phyloP scores from a whole-genome alignment of 352 stramenopile genomes.

The Phytopythium boreale region DNA sequence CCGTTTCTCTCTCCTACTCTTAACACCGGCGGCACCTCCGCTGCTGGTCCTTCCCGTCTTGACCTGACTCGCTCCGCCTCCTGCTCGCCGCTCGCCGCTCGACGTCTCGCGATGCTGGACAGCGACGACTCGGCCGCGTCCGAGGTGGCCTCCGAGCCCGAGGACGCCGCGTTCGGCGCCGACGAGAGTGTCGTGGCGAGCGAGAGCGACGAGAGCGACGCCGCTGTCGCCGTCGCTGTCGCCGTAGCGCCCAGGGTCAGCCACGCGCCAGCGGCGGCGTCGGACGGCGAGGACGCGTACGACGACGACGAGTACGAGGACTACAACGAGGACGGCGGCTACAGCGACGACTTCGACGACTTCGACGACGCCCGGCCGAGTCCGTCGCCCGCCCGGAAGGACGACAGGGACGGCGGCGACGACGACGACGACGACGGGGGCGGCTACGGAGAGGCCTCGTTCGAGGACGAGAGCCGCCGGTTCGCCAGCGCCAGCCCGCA shows the following conservation, averaged over 20 bases:
- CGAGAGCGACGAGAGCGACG: conserved; percentile 48
- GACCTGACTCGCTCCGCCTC: too few relatives aligned
- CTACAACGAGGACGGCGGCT: conserved; percentile 32
- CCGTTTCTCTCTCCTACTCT: neutral
- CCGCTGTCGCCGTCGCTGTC: neutral
- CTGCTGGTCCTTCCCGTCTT: too few relatives aligned
- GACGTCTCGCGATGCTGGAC: conserved; percentile 14
- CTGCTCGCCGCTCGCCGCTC: neutral
- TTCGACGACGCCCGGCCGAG: conserved; percentile 25
- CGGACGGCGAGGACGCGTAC: conserved; percentile 12
- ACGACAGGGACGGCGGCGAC: neutral
- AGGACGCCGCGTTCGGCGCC: conserved; percentile 20
- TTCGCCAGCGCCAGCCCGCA: conserved; percentile 29
- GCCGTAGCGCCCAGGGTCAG: neutral
- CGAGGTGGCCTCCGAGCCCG: conserved; percentile 59
- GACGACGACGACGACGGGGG: neutral
- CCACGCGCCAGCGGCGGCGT: neutral
- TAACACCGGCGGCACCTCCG: too few relatives aligned
- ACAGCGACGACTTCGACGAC: conserved; percentile 76
- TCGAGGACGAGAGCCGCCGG: conserved; percentile 63
- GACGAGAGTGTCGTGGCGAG: conserved; percentile 46
- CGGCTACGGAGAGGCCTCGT: conserved; percentile 63
- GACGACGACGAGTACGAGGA: conserved; percentile 41
- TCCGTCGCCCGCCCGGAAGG: neutral
- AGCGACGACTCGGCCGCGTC: conserved; percentile 71